phyloP scores from a whole-genome alignment of 2,329 filamentous ascomycete genomes.

The Microsporum canis region DNA sequence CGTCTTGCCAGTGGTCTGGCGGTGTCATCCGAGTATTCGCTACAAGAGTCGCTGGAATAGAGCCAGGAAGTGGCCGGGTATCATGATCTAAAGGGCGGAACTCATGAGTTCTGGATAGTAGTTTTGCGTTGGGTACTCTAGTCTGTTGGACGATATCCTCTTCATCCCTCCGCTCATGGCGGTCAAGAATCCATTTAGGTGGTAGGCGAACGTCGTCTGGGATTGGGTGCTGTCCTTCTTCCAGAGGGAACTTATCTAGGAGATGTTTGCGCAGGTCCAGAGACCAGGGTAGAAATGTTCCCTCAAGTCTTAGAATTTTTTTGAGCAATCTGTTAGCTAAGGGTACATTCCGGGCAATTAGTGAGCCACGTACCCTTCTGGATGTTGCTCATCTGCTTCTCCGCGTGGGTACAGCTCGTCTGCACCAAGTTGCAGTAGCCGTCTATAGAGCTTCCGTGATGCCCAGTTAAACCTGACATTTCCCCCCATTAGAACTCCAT shows the following conservation, averaged over 20 bases:
- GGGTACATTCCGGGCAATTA: background rate
- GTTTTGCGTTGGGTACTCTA: background rate
- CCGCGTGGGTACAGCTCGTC: constrained; percentile 62
- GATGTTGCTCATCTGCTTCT: constrained; percentile 87
- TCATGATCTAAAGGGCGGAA: constrained; percentile 20
- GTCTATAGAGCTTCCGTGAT: constrained; percentile 73
- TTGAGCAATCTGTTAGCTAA: background rate
- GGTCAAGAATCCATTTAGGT: constrained; percentile 54
- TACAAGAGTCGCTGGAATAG: constrained; percentile 47
- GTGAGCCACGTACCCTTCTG: constrained; percentile 58
- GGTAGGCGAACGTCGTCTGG: constrained; percentile 62
- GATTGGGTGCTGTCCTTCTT: constrained; percentile 56
- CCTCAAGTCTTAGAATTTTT: constrained; percentile 53
- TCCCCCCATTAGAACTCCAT: constrained; percentile 1
- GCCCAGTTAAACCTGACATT: constrained; percentile 74
- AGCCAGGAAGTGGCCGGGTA: constrained; percentile 47
- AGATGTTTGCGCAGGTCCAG: constrained; percentile 56
- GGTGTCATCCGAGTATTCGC: constrained; percentile 68
- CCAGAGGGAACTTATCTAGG: constrained; percentile 56
- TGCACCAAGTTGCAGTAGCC: constrained; percentile 73
- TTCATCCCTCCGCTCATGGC: background rate
- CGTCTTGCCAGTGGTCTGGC: constrained; percentile 77
- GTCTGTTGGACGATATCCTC: background rate
- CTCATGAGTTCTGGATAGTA: background rate
- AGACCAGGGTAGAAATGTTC: constrained; percentile 68